Conservation (phyloP, 371 early-diverging fungal species). For the Lichtheimia corymbifera region DNA sequence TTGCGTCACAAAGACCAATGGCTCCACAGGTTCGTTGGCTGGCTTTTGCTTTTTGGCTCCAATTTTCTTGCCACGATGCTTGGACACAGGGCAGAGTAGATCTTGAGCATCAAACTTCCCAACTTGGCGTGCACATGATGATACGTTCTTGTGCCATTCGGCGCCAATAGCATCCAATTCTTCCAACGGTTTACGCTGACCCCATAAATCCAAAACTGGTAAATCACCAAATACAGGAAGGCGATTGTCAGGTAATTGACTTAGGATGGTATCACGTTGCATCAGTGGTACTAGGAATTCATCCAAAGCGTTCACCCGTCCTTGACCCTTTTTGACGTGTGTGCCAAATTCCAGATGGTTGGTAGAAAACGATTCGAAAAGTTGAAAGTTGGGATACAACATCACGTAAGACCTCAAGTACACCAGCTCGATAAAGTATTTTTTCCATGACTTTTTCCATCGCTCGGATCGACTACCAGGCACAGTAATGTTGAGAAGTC, state of each 20-base stretch:
- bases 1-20: neutral
- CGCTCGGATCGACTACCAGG: constrained; percentile 58
- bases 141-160: constrained; percentile 45
- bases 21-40: constrained; percentile 8
- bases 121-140: constrained; percentile 40
- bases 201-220: constrained; percentile 61
- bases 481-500: constrained; percentile 49
- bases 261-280: constrained; percentile 51
- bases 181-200: constrained; percentile 41
- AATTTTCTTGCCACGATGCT: constrained; percentile 6
- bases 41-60: constrained; percentile 5
- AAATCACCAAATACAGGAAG: constrained; percentile 49
- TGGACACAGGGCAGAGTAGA: constrained; percentile 29
- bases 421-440: constrained; percentile 64
- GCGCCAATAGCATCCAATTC: constrained; percentile 44
- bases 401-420: constrained; percentile 65
- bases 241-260: constrained; percentile 51
- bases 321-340: constrained; percentile 52
- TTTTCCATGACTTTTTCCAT: constrained; percentile 71
- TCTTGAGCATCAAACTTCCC: constrained; percentile 34
- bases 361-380: constrained; percentile 64
- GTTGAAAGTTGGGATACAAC: constrained; percentile 66
- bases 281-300: constrained; percentile 63
- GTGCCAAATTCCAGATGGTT: constrained; percentile 68
- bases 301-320: constrained; percentile 37